Evolutionary conservation across 1,284 basidiomycete genomes (phyloP).

Genomic region (Austroboletus rostrupii): DNA sequence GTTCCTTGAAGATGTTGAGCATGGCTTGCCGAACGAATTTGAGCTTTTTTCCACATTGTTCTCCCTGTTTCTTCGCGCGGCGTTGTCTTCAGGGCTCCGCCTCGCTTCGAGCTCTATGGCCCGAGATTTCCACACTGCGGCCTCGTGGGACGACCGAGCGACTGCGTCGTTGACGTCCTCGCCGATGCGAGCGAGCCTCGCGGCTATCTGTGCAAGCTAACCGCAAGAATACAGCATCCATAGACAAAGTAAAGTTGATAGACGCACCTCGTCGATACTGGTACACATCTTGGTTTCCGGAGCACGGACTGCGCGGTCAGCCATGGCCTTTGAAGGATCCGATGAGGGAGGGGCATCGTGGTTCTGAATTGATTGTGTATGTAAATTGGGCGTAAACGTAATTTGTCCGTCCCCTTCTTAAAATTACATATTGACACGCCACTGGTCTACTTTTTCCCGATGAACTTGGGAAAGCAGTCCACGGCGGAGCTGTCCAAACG

Average conservation of each 20-base stretch:
- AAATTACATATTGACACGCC: slow-evolving; percentile 10
- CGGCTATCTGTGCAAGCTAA: slow-evolving; percentile 23
- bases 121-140: slow-evolving; percentile 22
- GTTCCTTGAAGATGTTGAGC: slow-evolving; percentile 38
- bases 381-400: too few species aligned
- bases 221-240: neutral
- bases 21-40: slow-evolving; percentile 37
- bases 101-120: slow-evolving; percentile 31
- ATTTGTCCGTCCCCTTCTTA: too few species aligned
- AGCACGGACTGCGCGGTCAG: slow-evolving; percentile 7
- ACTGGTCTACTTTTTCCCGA: slow-evolving; percentile 10
- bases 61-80: slow-evolving; percentile 13
- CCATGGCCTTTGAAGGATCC: neutral
- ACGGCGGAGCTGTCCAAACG: slow-evolving; percentile 24
- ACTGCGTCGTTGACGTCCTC: slow-evolving; percentile 33
- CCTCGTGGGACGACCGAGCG: slow-evolving; percentile 26
- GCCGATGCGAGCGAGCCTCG: slow-evolving; percentile 24
- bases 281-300: slow-evolving; percentile 17
- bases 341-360: slow-evolving; percentile 10
- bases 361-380: neutral
- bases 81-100: neutral
- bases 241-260: neutral
- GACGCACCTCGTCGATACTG: slow-evolving; percentile 28
- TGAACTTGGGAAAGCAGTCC: slow-evolving; percentile 23
- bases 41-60: slow-evolving; percentile 35